Evolutionary conservation across 2,329 filamentous ascomycete species (phyloP).

Genomic region (Xylaria sp.): DNA sequence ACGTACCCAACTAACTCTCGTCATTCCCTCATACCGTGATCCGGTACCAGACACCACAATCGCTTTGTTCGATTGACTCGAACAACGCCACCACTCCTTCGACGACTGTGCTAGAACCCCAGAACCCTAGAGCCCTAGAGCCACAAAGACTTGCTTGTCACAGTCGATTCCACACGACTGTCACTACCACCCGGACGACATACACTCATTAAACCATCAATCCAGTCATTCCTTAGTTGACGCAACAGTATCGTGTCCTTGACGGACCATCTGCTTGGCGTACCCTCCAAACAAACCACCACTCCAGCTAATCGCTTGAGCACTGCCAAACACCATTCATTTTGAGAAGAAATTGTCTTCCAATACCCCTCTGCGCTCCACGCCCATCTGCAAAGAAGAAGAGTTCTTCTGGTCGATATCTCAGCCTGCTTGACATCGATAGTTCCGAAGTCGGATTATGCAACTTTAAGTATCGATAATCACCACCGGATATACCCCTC

Average conservation of each 20-base stretch:
- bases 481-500: neutral
- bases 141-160: conserved; percentile 11
- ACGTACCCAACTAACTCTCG: neutral
- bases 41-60: conserved; percentile 2
- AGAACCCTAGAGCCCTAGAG: neutral
- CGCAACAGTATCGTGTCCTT: conserved; percentile 34
- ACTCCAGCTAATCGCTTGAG: conserved; percentile 5
- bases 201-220: conserved; percentile 23
- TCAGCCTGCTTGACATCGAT: neutral
- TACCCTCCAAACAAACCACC: neutral
- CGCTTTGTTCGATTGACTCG: conserved; percentile 37
- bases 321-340: conserved; percentile 25
- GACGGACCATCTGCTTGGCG: conserved; percentile 21
- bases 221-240: conserved; percentile 13
- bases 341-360: neutral
- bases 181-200: neutral
- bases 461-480: conserved; percentile 10
- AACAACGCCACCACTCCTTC: conserved; percentile 30
- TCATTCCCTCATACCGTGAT: conserved; percentile 16
- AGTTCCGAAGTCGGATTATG: conserved; percentile 4
- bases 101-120: conserved; percentile 8
- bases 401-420: neutral
- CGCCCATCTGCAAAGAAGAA: neutral
- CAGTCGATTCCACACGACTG: neutral
- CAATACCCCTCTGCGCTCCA: neutral